Conservation (phyloP, 306 rosid genomes). For the Myrica gale region DNA sequence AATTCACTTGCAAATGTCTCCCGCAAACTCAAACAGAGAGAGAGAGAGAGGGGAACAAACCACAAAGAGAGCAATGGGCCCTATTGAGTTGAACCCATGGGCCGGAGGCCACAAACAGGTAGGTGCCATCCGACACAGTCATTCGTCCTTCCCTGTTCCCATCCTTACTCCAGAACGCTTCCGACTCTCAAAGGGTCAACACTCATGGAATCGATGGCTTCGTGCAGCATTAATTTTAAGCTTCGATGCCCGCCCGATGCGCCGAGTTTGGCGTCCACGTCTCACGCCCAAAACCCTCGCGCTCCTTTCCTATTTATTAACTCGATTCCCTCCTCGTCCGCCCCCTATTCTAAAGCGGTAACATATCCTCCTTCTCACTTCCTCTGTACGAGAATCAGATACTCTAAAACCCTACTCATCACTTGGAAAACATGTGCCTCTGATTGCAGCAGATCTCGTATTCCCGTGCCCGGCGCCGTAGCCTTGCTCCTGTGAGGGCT, state of each 20-base stretch:
- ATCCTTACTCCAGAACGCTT: not conserved
- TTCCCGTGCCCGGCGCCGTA: conserved; percentile 40
- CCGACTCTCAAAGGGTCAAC: not conserved
- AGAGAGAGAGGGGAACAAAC: too few relatives aligned
- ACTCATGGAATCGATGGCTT: conserved; percentile 30
- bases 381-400: not conserved
- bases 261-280: conserved; percentile 29
- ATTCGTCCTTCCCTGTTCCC: not conserved
- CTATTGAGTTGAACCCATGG: too few relatives aligned
- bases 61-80: too few relatives aligned
- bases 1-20: too few relatives aligned
- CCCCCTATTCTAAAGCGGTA: conserved; percentile 26
- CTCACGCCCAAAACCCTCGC: conserved; percentile 30
- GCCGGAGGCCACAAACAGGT: too few relatives aligned
- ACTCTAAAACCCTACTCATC: conserved; percentile 4
- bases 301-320: conserved; percentile 7
- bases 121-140: not conserved
- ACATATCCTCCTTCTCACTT: not conserved
- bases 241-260: conserved; percentile 38
- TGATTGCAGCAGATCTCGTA: conserved; percentile 42
- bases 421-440: not conserved
- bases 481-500: conserved; percentile 36
- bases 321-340: conserved; percentile 13
- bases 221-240: conserved; percentile 30
- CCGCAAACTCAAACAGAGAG: too few relatives aligned